These are phyloP conservation scores for Elsinoe necatrix DNA, from an alignment of 2,329 filamentous ascomycete genomes.

Conservation along the genomic window DNA sequence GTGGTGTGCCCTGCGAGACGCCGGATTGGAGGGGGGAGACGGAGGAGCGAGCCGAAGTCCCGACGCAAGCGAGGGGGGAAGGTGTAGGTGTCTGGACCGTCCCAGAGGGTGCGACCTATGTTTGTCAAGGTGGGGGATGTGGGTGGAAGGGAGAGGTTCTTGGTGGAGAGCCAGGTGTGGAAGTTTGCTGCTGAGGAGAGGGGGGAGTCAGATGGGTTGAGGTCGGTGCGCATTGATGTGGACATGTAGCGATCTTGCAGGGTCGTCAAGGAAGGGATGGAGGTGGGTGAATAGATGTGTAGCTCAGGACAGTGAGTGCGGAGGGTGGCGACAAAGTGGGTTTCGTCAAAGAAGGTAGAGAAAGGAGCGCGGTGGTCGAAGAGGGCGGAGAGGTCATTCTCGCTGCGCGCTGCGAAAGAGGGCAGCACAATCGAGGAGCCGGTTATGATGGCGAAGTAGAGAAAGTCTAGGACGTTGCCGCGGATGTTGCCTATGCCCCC, in stretches of 20 bases:
- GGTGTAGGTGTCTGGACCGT: slow-evolving; percentile 25
- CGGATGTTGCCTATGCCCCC: slow-evolving; percentile 40
- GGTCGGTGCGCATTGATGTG: slow-evolving; percentile 22
- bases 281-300: slow-evolving; percentile 21
- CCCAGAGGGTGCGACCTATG: slow-evolving; percentile 25
- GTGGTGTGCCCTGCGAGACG: slow-evolving; percentile 30
- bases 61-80: slow-evolving; percentile 22
- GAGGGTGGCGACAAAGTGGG: slow-evolving; percentile 23
- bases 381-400: slow-evolving; percentile 20
- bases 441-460: slow-evolving; percentile 41
- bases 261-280: slow-evolving; percentile 18
- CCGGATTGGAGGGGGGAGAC: slow-evolving; percentile 22
- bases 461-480: slow-evolving; percentile 39
- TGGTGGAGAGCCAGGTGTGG: slow-evolving; percentile 21
- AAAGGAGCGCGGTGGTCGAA: slow-evolving; percentile 23
- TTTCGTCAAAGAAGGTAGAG: slow-evolving; percentile 25
- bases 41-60: slow-evolving; percentile 26
- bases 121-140: slow-evolving; percentile 22
- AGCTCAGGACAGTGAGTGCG: slow-evolving; percentile 23
- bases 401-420: slow-evolving; percentile 19
- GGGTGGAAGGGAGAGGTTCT: slow-evolving; percentile 15
- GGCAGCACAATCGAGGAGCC: slow-evolving; percentile 33
- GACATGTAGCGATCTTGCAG: slow-evolving; percentile 21
- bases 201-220: slow-evolving; percentile 18
- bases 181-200: slow-evolving; percentile 20